These are phyloP conservation scores for Endoconidiophora laricicola DNA, from an alignment of 2,329 filamentous ascomycete genomes.

Conservation along the genomic window DNA sequence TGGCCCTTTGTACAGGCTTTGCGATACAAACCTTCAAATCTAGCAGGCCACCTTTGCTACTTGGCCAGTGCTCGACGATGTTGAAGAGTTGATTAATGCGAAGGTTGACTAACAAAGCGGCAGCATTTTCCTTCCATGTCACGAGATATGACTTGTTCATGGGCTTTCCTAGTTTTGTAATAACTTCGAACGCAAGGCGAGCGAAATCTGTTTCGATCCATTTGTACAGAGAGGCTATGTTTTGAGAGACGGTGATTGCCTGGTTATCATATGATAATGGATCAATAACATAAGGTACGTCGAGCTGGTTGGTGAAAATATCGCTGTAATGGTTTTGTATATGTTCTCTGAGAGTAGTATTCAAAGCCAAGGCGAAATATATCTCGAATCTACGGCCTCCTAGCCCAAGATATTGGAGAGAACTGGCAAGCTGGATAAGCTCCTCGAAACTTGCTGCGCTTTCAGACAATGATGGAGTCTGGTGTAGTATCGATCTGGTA, in stretches of 20 bases:
- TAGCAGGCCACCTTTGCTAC: conserved; percentile 52
- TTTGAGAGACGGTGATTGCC: neutral
- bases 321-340: neutral
- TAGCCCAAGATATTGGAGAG: conserved; percentile 44
- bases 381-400: conserved; percentile 4
- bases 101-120: conserved; percentile 49
- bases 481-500: too few species aligned
- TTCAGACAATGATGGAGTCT: too few species aligned
- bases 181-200: conserved; percentile 45
- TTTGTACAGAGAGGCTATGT: conserved; percentile 17
- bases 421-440: conserved; percentile 17
- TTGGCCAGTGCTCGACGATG: conserved; percentile 60
- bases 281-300: neutral
- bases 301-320: conserved; percentile 2
- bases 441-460: too few species aligned
- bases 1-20: conserved; percentile 48
- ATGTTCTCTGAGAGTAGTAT: conserved; percentile 2
- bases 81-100: conserved; percentile 61
- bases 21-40: conserved; percentile 58
- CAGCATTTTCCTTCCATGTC: conserved; percentile 54
- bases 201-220: conserved; percentile 56
- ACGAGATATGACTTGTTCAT: conserved; percentile 40
- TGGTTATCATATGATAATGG: neutral
- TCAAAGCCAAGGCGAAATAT: conserved; percentile 2
- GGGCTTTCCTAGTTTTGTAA: conserved; percentile 28